Base-by-base conservation (phyloP, 164 flowering plant genomes). In the Buxus sempervirens region DNA sequence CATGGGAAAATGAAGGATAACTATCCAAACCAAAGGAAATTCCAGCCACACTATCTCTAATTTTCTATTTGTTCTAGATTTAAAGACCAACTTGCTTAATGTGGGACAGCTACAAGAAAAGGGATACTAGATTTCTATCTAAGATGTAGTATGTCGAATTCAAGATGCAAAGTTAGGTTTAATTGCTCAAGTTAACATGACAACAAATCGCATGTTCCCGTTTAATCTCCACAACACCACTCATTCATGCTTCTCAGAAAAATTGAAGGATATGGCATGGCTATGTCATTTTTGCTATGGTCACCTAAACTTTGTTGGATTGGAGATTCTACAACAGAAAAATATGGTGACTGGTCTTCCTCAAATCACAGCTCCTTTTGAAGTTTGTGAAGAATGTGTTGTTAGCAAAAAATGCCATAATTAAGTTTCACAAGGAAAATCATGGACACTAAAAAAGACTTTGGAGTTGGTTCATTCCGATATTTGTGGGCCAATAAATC, bases 51-150 rank as follows among this genome's bases (percentile, higher is more conserved):
- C 58, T 21, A 68, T 73, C 5, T 73, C 72, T 63, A 54, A 68
- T 73, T 65, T 73, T 13, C 48, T 68, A 16, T 73, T 18, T 73
- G 72, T 73, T 38, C 68, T 65, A 8, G 58, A 28, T n/a, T 68
- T 73, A 41, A 57, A 25, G 38, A 57, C 45, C 18, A 63, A 63
- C 16, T 32, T 68, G 4, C 25, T 73, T 0, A 68, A 68, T 23
- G 18, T 57, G 32, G 62, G 75, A 9, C 75, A 72, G 10, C 53
- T 72, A 3, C 38, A 32, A 32, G 38, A 32, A 32, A 32, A 32
- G 38, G 38, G 38, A 32, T 32, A 32, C 7, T 19, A 38, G n/a
- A 67, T 73, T 21, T 25, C 20, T 0, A 67, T 73, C 19, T 42
- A 62, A 51, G 13, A 58, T 45, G 71, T 71, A 27, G 68, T 58